Base-by-base conservation (phyloP, 768 basidiomycete species). In the Tricholoma sp. region DNA sequence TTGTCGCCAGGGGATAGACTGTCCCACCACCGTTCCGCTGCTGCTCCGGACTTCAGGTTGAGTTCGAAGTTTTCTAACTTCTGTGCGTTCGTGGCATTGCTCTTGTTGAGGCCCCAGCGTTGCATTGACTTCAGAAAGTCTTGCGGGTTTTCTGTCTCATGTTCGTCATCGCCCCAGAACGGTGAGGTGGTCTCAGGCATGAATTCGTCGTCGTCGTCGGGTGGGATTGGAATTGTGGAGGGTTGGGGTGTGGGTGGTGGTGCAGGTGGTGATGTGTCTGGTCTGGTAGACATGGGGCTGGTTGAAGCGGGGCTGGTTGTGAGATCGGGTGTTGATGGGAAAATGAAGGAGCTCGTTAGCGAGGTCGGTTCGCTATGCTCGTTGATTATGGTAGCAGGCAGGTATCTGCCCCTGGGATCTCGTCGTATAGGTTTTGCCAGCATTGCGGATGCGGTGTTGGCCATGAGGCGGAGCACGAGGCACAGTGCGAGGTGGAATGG, bases 61-160 rank as follows among this genome's bases (percentile, higher is more conserved):
- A 59, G 35, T 31, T 35, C 41, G 19, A 66, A 57, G 14, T 22
- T 19, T 1, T 19, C 9, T 12, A 63, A 22, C 41, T 62, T 63
- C 8, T 58, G 52, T 1, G 11, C 34, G 3, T 62, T 61, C 2
- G 56, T 14, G 19, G 46, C 12, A 6, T 19, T 56, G 10, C 50
- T 52, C 5, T 53, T 59, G 18, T 31, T 31, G 29, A 61, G 14
- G 22, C 60, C 56, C 6, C 21, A 43, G 3, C 39, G 43, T 46
- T 62, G 52, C 5, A 64, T 29, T 2, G 57, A 41, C 19, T 65
- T 64, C 24, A 63, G 56, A 35, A 65, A 65, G 52, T 67, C 64
- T 50, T 65, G 62, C 0, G 66, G 58, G 58, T 63, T 54, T 24
- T 55, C 57, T 1, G 46, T 51, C 6, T 18, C 11, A 2, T 35